phyloP scores from a whole-genome alignment of 2,329 filamentous ascomycete genomes.

The Talaromyces amestolkiae region DNA sequence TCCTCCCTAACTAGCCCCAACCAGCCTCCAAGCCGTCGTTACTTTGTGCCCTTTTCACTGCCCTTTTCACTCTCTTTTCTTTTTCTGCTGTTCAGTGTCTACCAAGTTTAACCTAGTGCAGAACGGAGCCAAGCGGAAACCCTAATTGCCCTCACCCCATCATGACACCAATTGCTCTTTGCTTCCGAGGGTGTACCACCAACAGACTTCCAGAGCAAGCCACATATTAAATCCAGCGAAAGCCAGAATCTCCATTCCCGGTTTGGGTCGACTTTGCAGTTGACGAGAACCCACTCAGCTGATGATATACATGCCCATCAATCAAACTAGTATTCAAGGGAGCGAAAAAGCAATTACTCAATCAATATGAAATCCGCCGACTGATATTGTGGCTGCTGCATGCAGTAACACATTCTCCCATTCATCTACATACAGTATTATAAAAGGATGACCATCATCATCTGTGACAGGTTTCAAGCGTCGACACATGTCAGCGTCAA shows the following conservation, averaged over 20 bases:
- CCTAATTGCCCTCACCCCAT: neutral
- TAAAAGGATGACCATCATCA: neutral
- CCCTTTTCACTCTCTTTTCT: neutral
- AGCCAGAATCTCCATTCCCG: neutral
- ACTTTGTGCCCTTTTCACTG: neutral
- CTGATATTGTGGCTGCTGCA: neutral
- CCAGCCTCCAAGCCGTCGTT: neutral
- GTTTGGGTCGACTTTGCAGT: conserved; percentile 2
- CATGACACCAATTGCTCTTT: neutral
- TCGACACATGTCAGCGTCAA: neutral
- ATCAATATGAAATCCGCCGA: conserved; percentile 5
- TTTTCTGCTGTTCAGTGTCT: neutral
- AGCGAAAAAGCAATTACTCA: conserved; percentile 1
- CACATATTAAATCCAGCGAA: neutral
- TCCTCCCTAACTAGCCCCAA: neutral
- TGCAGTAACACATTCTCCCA: neutral
- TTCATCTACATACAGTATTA: neutral
- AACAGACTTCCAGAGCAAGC: neutral
- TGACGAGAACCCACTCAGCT: neutral
- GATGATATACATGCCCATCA: neutral
- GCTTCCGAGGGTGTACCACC: conserved; percentile 8
- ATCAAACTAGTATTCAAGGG: neutral
- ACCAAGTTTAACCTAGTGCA: neutral
- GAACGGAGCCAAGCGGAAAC: neutral
- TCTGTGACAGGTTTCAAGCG: conserved; percentile 3